These are phyloP conservation scores for Agrocybe pediades DNA, from an alignment of 768 basidiomycete genomes.

Conservation along the genomic window DNA sequence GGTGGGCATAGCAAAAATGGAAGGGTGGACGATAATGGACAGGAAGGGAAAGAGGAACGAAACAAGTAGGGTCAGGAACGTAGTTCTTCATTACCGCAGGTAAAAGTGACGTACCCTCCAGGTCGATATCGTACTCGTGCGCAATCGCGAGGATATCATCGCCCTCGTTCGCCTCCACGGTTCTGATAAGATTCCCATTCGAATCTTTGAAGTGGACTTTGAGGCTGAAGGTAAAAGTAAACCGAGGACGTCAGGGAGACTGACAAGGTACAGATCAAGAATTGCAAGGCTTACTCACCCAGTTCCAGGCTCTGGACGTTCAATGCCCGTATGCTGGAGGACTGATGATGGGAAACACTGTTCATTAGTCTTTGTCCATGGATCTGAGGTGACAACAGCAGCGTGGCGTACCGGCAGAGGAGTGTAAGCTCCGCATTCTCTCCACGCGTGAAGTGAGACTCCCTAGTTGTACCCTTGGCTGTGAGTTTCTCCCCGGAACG, in stretches of 20 bases:
- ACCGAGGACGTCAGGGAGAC: neutral
- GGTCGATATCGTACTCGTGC: conserved; percentile 93
- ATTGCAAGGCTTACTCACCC: conserved; percentile 22
- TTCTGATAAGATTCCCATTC: conserved; percentile 81
- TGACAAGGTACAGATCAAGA: neutral
- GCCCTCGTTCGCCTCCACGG: conserved; percentile 90
- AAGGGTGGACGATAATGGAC: too few relatives aligned
- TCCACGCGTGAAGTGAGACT: neutral
- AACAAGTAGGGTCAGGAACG: neutral
- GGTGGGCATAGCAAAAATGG: too few relatives aligned
- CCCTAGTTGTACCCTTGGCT: neutral
- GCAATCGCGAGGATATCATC: conserved; percentile 91
- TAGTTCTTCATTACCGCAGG: neutral
- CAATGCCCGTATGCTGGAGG: conserved; percentile 18
- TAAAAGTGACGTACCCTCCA: conserved; percentile 71
- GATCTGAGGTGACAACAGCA: neutral
- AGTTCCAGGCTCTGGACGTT: conserved; percentile 27
- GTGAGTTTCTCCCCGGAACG: neutral
- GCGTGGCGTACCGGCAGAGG: conserved; percentile 19
- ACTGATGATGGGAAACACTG: neutral
- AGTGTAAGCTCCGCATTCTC: conserved; percentile 18
- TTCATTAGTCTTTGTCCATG: neutral
- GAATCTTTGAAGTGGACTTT: conserved; percentile 90
- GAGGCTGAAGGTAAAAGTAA: conserved; percentile 51
- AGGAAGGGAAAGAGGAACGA: neutral